Percentiles rank a stretch among this genome's conserved stretches.
phyloP scores from a whole-genome alignment of 2,329 filamentous ascomycete genomes.

The Aureobasidium zeae region DNA sequence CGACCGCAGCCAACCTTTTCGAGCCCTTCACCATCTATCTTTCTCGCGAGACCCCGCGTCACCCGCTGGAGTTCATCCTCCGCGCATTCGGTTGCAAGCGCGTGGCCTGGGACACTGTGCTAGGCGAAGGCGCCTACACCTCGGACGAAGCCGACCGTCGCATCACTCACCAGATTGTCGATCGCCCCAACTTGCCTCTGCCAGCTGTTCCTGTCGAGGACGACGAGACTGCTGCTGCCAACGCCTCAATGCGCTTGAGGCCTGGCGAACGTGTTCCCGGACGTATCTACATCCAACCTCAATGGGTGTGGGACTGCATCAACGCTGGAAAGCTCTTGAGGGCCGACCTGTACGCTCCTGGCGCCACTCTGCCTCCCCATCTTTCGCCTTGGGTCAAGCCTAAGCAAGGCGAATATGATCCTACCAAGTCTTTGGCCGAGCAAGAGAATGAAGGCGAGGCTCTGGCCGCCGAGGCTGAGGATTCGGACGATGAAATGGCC shows the following conservation, averaged over 20 bases:
- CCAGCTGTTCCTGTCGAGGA: slow-evolving; percentile 39
- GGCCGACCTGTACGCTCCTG: slow-evolving; percentile 80
- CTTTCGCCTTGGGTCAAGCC: slow-evolving; percentile 91
- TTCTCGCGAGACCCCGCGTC: slow-evolving; percentile 84
- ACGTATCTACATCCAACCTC: slow-evolving; percentile 85
- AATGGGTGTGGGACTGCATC: slow-evolving; percentile 97
- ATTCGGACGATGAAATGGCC: slow-evolving; percentile 41
- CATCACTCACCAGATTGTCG: slow-evolving; percentile 95
- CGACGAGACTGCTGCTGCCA: slow-evolving; percentile 51
- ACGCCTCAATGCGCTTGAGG: slow-evolving; percentile 35
- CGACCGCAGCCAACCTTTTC: slow-evolving; percentile 67
- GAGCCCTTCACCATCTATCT: slow-evolving; percentile 84
- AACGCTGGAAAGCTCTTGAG: slow-evolving; percentile 85
- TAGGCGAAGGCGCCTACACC: slow-evolving; percentile 88
- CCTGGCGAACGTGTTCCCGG: slow-evolving; percentile 75
- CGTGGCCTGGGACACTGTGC: slow-evolving; percentile 84
- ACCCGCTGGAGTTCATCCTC: slow-evolving; percentile 84
- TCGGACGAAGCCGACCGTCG: slow-evolving; percentile 75
- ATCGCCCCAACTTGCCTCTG: slow-evolving; percentile 62
- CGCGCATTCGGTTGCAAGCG: slow-evolving; percentile 92
- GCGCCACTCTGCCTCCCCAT: slow-evolving; percentile 83
- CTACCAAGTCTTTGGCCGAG: slow-evolving; percentile 72
- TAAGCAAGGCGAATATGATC: slow-evolving; percentile 82
- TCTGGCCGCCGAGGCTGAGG: slow-evolving; percentile 39
- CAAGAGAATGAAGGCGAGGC: slow-evolving; percentile 84